Percentiles rank a stretch among this genome's conserved stretches.
Conservation (phyloP, 345 rosid species). For the Microcos paniculata region DNA sequence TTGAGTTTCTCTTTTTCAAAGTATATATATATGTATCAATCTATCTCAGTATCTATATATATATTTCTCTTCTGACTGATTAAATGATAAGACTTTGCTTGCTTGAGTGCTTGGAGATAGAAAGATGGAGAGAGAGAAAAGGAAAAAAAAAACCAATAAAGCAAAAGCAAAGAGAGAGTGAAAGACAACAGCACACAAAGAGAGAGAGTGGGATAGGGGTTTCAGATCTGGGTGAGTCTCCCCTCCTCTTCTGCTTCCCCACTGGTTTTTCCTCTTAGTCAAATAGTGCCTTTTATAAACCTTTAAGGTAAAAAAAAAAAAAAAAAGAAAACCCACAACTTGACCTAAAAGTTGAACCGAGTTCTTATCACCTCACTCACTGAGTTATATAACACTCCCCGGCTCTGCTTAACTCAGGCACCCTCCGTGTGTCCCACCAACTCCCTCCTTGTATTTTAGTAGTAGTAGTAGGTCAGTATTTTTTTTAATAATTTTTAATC, state of each 20-base stretch:
- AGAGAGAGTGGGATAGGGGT: slow-evolving; percentile 9
- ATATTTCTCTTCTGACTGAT: not conserved
- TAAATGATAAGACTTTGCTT: slow-evolving; percentile 22
- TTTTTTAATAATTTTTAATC: not conserved
- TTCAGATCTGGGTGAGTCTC: slow-evolving; percentile 48
- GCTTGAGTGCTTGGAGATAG: not conserved
- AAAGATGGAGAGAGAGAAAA: not conserved
- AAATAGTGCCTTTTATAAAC: slow-evolving; percentile 26
- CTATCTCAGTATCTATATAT: not conserved
- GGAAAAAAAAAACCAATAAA: too few species aligned
- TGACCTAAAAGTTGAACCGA: slow-evolving; percentile 33
- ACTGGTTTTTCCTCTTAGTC: slow-evolving; percentile 22
- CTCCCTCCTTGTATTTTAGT: not conserved
- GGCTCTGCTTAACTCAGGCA: not conserved
- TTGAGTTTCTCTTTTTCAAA: not conserved
- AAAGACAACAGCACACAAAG: not conserved
- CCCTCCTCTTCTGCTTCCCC: slow-evolving; percentile 12
- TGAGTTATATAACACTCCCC: not conserved
- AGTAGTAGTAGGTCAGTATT: not conserved
- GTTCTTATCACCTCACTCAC: slow-evolving; percentile 14
- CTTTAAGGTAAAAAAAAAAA: not conserved
- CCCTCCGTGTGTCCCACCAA: slow-evolving; percentile 18
- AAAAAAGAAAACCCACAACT: slow-evolving; percentile 16
- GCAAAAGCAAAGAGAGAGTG: not conserved
- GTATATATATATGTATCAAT: not conserved